Evolutionary conservation across 2,329 filamentous ascomycete species (phyloP).

Genomic region (Trichoderma pleuroti): DNA sequence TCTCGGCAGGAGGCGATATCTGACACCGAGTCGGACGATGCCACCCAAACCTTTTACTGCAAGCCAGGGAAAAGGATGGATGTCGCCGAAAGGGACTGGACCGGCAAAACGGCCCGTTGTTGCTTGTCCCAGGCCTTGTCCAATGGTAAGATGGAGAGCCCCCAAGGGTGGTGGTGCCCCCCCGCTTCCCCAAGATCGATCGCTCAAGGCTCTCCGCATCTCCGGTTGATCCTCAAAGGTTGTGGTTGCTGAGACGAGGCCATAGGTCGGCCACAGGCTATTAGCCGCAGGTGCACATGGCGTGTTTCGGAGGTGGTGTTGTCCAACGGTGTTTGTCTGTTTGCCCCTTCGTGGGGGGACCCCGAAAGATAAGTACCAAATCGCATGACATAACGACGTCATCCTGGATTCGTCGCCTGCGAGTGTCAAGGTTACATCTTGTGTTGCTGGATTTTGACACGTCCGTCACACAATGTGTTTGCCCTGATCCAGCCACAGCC

Average conservation of each 20-base stretch:
- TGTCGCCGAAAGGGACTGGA: not conserved
- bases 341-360: not conserved
- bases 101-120: not conserved
- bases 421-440: not conserved
- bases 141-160: not conserved
- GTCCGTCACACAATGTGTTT: not conserved
- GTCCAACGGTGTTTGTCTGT: not conserved
- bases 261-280: not conserved
- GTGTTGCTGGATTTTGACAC: not conserved
- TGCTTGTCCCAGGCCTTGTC: not conserved
- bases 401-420: not conserved
- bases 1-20: not conserved
- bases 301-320: not conserved
- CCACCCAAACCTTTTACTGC: not conserved
- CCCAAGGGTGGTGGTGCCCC: not conserved
- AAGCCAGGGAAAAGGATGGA: not conserved
- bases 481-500: not conserved
- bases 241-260: not conserved
- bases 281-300: not conserved
- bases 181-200: constrained; percentile 17
- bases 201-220: constrained; percentile 5
- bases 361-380: not conserved
- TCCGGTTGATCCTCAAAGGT: not conserved
- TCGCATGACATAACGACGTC: constrained; percentile 8
- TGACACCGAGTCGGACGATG: not conserved